Conservation (phyloP, 1,284 basidiomycete species). For the Microbotryum saponariae region DNA sequence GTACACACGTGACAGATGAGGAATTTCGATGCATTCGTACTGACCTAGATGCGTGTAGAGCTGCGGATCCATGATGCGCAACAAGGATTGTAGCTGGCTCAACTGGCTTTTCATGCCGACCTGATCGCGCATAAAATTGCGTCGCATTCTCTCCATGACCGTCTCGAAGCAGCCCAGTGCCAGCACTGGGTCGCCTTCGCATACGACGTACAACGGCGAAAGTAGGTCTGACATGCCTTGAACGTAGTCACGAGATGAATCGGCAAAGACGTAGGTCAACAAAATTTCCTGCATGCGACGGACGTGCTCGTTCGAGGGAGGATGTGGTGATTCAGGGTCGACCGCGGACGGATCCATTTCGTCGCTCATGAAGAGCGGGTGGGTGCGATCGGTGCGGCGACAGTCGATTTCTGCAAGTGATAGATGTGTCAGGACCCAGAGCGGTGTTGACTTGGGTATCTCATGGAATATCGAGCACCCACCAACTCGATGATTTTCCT, state of each 20-base stretch:
- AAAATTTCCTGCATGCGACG: conserved; percentile 69
- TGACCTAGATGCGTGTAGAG: conserved; percentile 75
- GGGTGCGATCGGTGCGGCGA: conserved; percentile 86
- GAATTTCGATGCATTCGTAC: no score
- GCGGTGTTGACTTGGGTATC: conserved; percentile 49
- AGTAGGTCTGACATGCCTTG: conserved; percentile 98
- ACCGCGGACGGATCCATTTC: conserved; percentile 21
- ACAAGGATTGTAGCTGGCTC: conserved; percentile 77
- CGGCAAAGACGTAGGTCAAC: conserved; percentile 70
- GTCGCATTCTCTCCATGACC: conserved; percentile 91
- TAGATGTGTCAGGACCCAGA: neutral
- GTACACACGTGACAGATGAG: neutral
- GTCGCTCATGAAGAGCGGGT: conserved; percentile 63
- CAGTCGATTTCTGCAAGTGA: conserved; percentile 78
- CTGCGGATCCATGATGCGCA: conserved; percentile 88
- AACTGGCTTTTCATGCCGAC: conserved; percentile 95
- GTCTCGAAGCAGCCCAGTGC: conserved; percentile 95
- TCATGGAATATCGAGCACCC: neutral
- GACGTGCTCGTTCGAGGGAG: conserved; percentile 51
- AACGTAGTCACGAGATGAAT: conserved; percentile 58
- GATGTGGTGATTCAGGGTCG: conserved; percentile 18
- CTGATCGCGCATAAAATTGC: conserved; percentile 92
- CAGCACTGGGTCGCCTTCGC: conserved; percentile 75
- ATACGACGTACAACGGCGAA: conserved; percentile 85
- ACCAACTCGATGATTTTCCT: conserved; percentile 39